Conservation (phyloP, 2,329 filamentous ascomycete genomes). For the Colletotrichum australisinense region DNA sequence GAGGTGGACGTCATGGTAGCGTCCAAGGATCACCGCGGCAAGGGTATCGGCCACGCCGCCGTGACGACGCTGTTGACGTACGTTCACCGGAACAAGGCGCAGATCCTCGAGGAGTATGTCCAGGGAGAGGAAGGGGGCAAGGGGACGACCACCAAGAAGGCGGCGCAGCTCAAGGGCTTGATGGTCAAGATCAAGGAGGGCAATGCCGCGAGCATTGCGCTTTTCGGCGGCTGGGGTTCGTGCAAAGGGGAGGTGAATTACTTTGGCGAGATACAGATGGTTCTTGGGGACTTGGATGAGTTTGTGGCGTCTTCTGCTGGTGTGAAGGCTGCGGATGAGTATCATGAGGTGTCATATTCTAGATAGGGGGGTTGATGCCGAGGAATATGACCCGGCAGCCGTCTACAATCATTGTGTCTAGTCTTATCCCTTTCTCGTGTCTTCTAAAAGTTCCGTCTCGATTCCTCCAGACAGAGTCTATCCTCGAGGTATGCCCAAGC, state of each 20-base stretch:
- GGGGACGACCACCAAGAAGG: not conserved
- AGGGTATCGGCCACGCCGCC: conserved; percentile 74
- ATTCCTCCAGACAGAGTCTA: not conserved
- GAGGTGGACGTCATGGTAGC: conserved; percentile 94
- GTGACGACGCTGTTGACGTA: conserved; percentile 78
- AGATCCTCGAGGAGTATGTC: conserved; percentile 63
- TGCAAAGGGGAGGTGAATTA: conserved; percentile 66
- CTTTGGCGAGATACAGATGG: conserved; percentile 69
- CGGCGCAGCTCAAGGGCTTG: conserved; percentile 55
- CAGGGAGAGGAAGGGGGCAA: conserved; percentile 34
- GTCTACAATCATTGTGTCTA: not conserved
- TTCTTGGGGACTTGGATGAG: conserved; percentile 46
- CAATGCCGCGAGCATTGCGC: conserved; percentile 62
- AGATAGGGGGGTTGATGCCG: not conserved
- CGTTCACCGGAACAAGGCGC: conserved; percentile 62
- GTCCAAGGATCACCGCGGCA: conserved; percentile 62
- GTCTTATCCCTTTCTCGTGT: not conserved
- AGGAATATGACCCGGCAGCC: not conserved
- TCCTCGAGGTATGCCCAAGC: not conserved
- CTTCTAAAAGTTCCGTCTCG: not conserved
- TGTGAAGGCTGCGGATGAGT: conserved; percentile 6
- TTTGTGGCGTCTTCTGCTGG: conserved; percentile 21
- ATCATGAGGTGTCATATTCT: conserved; percentile 25
- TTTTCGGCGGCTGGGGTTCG: conserved; percentile 66
- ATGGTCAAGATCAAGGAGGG: conserved; percentile 69